Evolutionary conservation across 2,329 filamentous ascomycete species (phyloP), one percentile per base, ranked within the genome.

Genomic region (Monosporascus sp.): DNA sequence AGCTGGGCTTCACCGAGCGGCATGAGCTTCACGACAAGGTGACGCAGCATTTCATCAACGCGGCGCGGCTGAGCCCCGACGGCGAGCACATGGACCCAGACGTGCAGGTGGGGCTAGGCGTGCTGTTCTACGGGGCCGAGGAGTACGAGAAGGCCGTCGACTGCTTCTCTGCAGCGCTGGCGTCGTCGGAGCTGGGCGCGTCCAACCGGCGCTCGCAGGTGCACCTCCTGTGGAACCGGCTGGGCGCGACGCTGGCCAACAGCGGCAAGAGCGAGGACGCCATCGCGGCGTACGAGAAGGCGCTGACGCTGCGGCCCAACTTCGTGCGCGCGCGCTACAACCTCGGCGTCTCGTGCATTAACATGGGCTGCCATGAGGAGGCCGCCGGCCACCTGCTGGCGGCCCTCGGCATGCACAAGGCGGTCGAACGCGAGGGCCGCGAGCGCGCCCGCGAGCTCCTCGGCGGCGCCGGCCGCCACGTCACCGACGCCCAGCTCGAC

Each of bases 101-200:
- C 68, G 94, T 99, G 7, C 95, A 99, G 72, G 94, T 99, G 54
- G 94, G 94, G 1, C 80, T 99, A 1, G 95, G 95, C 37, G 94
- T 99, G 5, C 82, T 99, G 17, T 97, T 99, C 76, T 99, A 99
- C 73, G 94, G 93, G 49, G 91, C 90, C 31, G 94, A 99, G 72
- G 93, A 97, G 68, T 97, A 97, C 75, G 90, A 94, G 68, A 99
- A 99, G 75, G 94, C 94, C 0, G 93, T 99, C 38, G 94, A 99
- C 76, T 99, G 95, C 77, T 99, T 99, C 81, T 89, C 88, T 52
- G 86, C 93, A 1, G 93, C 95, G 1, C 83, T 99, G 24, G 89
- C 90, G 54, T 90, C 85, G 24, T 90, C 89, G 1, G 91, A 96
- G 71, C 81, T 85, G 37, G 94, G 94, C 54, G 83, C 84, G 8